Base-by-base conservation (phyloP, 2,329 filamentous ascomycete genomes). In the Didymella arachidicola region DNA sequence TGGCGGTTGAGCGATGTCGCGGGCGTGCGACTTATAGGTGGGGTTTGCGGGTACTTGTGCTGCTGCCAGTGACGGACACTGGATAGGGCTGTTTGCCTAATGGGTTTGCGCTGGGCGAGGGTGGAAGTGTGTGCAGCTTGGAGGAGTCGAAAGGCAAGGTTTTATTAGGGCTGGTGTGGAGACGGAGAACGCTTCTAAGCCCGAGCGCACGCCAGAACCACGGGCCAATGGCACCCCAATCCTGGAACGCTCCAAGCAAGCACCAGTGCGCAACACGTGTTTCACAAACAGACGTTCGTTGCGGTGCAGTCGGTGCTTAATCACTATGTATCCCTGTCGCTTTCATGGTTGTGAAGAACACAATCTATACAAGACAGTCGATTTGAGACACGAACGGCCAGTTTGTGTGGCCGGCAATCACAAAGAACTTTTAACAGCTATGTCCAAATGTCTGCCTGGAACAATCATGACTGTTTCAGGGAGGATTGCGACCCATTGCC, bases 1-100 rank as follows among this genome's bases (percentile, higher is more conserved):
- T 74, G 74, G 73, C 74, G 73, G 72, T 64, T 74, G 65, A 64
- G 65, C 64, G 55, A 67, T 62, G 72, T 67, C 70, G 70, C 66
- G 61, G 64, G 64, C 18, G 52, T 61, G 70, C 71, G 69, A 69
- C 69, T 55, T 57, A 59, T 63, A 44, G 43, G 52, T 57, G 34
- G 53, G 54, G 44, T 64, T 68, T 62, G 54, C 57, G 53, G 38
- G 44, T 49, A 48, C 49, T 56, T 59, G 60, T 51, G 60, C 52
- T 45, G 56, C 50, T 66, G 55, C 66, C 67, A 65, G 67, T 64
- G 66, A 50, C 54, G 46, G 63, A 62, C 61, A 65, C 64, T 65
- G 66, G 63, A 39, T 46, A 62, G 49, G 59, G 54, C 57, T 62
- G 36, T 43, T 58, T 56, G 62, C 44, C 58, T 63, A 65, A 62